Evolutionary conservation across 192 early-diverging fungal species (phyloP), one percentile per base, ranked within the genome.

Genomic region (Gamsiella multidivaricata): DNA sequence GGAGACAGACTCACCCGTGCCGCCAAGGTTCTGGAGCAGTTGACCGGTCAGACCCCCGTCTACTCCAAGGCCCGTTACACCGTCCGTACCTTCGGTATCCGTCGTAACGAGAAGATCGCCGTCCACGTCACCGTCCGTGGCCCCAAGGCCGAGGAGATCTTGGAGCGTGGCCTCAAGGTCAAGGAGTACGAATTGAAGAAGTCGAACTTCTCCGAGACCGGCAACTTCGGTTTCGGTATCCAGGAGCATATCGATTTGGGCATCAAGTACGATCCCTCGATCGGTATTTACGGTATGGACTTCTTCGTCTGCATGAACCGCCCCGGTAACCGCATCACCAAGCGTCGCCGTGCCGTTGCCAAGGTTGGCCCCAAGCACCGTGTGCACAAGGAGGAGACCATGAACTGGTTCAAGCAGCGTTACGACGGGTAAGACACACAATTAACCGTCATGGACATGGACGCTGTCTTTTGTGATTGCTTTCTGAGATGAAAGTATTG

Each of bases 181-280:
- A 97, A 97, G 93, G 98, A 99, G 84, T 99, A 96, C 90, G 98
- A 99, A 87, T 87, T 99, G 42, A 90, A 90, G 83, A 87, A 87
- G 53, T 81, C 89, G 84, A 99, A 99, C 95, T 99, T 98, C 89
- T 97, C 95, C 36, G 89, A 83, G 52, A 98, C 96, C 61, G 98
- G 98, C 60, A 98, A 99, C 94, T 99, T 99, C 79, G 98, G 98
- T 80, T 99, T 98, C 87, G 98, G 98, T 96, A 95, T 99, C 88
- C 93, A 98, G 82, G 98, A 99, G 89, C 98, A 99, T 91, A 99
- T 99, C 76, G 98, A 98, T 89, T 90, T 99, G 85, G 97, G 96
- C 82, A 98, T 99, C 91, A 98, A 99, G 92, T 98, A 98, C 88
- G 97, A 98, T 86, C 96, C 97, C 63, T 91, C 91, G 82, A 97